A percentile compares a stretch with the other conserved stretches of the same genome.
phyloP scores from a whole-genome alignment of 805 yeast genomes.

The Groenewaldozyma salmanticensis region DNA sequence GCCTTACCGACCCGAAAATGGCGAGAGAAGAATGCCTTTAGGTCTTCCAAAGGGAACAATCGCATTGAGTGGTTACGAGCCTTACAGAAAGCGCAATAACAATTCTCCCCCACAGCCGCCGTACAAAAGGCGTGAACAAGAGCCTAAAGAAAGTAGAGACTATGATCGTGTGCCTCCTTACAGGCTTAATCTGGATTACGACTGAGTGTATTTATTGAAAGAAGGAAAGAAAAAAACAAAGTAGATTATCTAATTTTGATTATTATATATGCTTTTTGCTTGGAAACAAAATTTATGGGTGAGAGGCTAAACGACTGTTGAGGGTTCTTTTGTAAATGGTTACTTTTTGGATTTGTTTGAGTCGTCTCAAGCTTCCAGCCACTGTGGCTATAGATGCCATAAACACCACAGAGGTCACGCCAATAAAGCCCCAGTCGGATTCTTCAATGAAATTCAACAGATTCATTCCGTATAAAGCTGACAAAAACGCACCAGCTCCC shows the following conservation, averaged over 20 bases:
- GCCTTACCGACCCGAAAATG: background rate
- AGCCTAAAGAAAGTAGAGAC: slow-evolving; percentile 2
- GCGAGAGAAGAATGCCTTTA: no score
- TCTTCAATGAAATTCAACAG: slow-evolving; percentile 88
- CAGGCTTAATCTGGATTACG: background rate
- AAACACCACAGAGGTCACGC: slow-evolving; percentile 39
- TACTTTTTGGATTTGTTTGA: slow-evolving; percentile 60
- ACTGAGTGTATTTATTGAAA: no score
- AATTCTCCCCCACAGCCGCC: slow-evolving; percentile 6
- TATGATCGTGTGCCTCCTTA: slow-evolving; percentile 2
- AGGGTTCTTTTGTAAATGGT: slow-evolving; percentile 35
- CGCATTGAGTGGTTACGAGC: no score
- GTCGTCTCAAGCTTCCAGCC: slow-evolving; percentile 42
- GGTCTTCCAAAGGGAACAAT: background rate
- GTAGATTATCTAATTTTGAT: no score
- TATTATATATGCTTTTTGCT: no score
- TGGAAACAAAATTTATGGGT: no score
- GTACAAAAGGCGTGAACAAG: slow-evolving; percentile 4
- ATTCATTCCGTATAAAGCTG: slow-evolving; percentile 94
- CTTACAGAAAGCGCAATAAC: no score
- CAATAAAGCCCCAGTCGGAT: slow-evolving; percentile 53
- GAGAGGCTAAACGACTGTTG: background rate
- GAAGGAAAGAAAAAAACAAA: no score
- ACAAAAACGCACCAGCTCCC: slow-evolving; percentile 70
- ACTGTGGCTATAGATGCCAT: slow-evolving; percentile 39